Evolutionary conservation across 2,329 filamentous ascomycete species (phyloP).

Genomic region (Fusarium chaquense): DNA sequence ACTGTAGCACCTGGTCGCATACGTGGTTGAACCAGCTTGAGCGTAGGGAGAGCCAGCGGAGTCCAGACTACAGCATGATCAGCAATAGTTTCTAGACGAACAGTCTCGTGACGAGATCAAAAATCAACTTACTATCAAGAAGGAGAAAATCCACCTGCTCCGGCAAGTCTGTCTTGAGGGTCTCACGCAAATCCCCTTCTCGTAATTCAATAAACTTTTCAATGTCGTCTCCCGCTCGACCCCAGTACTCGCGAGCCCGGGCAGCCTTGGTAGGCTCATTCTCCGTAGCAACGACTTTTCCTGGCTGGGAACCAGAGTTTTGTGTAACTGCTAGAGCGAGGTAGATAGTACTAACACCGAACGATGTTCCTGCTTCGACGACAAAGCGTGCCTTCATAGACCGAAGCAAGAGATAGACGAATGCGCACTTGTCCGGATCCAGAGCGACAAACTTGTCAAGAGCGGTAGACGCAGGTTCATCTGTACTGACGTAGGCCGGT

Average conservation of each 20-base stretch:
- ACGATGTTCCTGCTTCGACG: slow-evolving; percentile 71
- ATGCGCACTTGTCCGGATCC: slow-evolving; percentile 68
- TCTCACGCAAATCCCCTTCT: slow-evolving; percentile 69
- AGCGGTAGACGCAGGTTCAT: slow-evolving; percentile 33
- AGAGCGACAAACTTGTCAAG: slow-evolving; percentile 70
- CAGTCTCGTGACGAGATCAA: accelerated
- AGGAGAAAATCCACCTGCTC: slow-evolving; percentile 67
- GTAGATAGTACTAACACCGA: slow-evolving; percentile 72
- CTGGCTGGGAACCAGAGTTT: slow-evolving; percentile 53
- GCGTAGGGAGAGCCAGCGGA: slow-evolving; percentile 63
- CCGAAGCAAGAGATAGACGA: slow-evolving; percentile 66
- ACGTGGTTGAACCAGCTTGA: slow-evolving; percentile 60
- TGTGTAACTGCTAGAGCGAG: slow-evolving; percentile 68
- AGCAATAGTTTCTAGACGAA: not conserved
- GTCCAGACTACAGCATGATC: slow-evolving; percentile 63
- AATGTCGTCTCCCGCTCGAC: slow-evolving; percentile 61
- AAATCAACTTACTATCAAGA: slow-evolving; percentile 67
- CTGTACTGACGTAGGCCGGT: slow-evolving; percentile 48
- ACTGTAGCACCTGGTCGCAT: slow-evolving; percentile 62
- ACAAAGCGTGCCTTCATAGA: slow-evolving; percentile 62
- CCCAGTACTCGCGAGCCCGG: slow-evolving; percentile 66
- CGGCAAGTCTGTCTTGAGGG: slow-evolving; percentile 59
- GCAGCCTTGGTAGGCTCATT: slow-evolving; percentile 67
- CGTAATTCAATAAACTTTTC: slow-evolving; percentile 66
- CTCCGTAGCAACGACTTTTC: slow-evolving; percentile 69